Conservation (phyloP, 2,329 filamentous ascomycete genomes). For the Macrophomina phaseolina region DNA sequence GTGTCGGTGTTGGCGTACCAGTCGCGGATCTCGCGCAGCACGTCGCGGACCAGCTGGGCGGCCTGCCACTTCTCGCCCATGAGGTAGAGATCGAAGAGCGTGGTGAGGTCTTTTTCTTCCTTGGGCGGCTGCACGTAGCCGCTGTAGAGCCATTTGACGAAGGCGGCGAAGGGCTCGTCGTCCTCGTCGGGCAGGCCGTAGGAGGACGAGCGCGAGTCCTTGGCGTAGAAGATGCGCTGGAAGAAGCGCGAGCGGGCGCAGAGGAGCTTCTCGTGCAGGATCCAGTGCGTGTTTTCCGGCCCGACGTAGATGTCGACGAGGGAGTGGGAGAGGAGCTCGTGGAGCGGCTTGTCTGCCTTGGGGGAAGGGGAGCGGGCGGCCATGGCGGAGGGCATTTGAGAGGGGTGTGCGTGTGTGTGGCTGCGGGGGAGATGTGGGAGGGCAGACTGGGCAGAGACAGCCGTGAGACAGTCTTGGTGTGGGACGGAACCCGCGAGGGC, state of each 20-base stretch:
- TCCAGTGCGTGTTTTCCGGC: slow-evolving; percentile 59
- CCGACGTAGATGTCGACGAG: slow-evolving; percentile 64
- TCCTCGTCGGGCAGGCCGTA: slow-evolving; percentile 61
- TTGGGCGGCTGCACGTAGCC: slow-evolving; percentile 53
- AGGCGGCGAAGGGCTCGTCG: slow-evolving; percentile 56
- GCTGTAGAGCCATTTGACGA: slow-evolving; percentile 62
- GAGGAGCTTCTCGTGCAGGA: slow-evolving; percentile 62
- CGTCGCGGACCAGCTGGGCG: slow-evolving; percentile 52
- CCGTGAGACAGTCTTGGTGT: background rate
- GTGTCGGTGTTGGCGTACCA: slow-evolving; percentile 60
- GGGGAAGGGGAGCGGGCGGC: background rate
- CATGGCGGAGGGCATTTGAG: slow-evolving; percentile 11
- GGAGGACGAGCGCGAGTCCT: slow-evolving; percentile 34
- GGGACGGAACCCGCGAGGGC: background rate
- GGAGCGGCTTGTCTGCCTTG: slow-evolving; percentile 9
- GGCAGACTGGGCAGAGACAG: background rate
- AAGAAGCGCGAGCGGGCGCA: slow-evolving; percentile 62
- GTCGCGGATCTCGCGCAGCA: slow-evolving; percentile 56
- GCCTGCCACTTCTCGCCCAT: slow-evolving; percentile 61
- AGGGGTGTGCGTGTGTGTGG: background rate
- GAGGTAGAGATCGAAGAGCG: slow-evolving; percentile 61
- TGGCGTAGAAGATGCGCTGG: slow-evolving; percentile 56
- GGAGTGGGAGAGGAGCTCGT: slow-evolving; percentile 58
- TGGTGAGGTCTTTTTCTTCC: slow-evolving; percentile 57
- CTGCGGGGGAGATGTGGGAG: background rate